Percentiles rank a stretch among this genome's conserved stretches.
Evolutionary conservation across 768 basidiomycete genomes (phyloP).

Genomic region (Podaxis pistillaris): DNA sequence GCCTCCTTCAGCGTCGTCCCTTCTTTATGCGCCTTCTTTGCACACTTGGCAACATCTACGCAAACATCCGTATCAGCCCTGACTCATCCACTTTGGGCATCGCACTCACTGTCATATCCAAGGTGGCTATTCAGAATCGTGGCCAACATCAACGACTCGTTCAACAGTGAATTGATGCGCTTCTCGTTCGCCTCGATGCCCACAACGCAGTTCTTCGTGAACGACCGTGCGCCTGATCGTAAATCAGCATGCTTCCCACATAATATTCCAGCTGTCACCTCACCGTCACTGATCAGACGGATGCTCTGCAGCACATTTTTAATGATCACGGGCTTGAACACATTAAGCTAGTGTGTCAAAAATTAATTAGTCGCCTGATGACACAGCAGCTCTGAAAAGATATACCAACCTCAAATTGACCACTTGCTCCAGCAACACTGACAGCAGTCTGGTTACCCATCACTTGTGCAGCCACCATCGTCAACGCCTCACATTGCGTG

Average conservation of each 20-base stretch:
- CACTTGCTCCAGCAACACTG: constrained; percentile 89
- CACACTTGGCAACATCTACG: constrained; percentile 93
- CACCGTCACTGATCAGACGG: constrained; percentile 88
- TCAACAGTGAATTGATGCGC: constrained; percentile 82
- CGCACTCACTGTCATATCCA: constrained; percentile 89
- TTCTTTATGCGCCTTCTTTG: constrained; percentile 99
- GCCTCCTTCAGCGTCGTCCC: constrained; percentile 96
- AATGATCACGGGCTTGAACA: constrained; percentile 99
- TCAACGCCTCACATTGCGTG: constrained; percentile 97
- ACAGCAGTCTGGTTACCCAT: constrained; percentile 97
- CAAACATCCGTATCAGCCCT: constrained; percentile 16
- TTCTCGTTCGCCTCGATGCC: constrained; percentile 97
- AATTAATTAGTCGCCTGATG: constrained; percentile 11
- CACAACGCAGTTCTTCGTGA: constrained; percentile 95
- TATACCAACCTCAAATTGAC: constrained; percentile 89
- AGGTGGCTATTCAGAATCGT: constrained; percentile 95
- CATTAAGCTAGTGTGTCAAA: constrained; percentile 68
- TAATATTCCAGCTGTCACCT: constrained; percentile 19
- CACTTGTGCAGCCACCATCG: constrained; percentile 98
- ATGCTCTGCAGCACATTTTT: constrained; percentile 98
- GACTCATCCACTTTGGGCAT: constrained; percentile 4
- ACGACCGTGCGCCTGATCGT: constrained; percentile 74
- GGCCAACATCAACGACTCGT: constrained; percentile 97
- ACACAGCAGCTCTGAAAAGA: neutral
- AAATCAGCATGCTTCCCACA: constrained; percentile 14